These are phyloP conservation scores for Prunus armeniaca DNA, from an alignment of 306 rosid genomes.

Conservation along the genomic window DNA sequence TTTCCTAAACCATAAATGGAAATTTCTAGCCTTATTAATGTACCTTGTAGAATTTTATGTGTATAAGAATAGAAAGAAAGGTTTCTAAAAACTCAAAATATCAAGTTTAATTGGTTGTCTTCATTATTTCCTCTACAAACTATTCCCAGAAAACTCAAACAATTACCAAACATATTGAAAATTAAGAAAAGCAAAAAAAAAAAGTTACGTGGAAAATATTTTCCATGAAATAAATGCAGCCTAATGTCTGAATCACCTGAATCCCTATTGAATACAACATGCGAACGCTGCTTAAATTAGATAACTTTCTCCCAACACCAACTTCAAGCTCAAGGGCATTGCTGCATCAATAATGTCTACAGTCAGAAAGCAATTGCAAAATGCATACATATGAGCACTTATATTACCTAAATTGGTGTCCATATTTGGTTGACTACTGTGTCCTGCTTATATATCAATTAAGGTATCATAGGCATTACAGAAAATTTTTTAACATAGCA, in stretches of 20 bases:
- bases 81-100: neutral
- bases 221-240: neutral
- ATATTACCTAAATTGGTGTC: neutral
- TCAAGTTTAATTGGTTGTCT: neutral
- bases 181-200: neutral
- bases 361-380: slow-evolving; percentile 21
- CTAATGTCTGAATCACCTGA: slow-evolving; percentile 51
- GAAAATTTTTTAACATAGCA: no score
- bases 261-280: slow-evolving; percentile 85
- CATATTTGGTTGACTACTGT: neutral
- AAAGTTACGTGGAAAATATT: neutral
- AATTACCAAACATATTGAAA: neutral
- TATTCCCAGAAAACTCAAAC: neutral
- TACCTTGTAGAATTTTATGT: neutral
- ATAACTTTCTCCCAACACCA: slow-evolving; percentile 94
- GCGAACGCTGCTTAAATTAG: slow-evolving; percentile 77
- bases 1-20: neutral
- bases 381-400: neutral
- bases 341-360: slow-evolving; percentile 43
- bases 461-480: no score
- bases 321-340: slow-evolving; percentile 85
- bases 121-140: neutral
- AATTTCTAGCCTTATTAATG: neutral
- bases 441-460: neutral
- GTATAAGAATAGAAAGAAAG: neutral